Conservation (phyloP, 495 filamentous ascomycete genomes). For the Coniosporium apollinis region DNA sequence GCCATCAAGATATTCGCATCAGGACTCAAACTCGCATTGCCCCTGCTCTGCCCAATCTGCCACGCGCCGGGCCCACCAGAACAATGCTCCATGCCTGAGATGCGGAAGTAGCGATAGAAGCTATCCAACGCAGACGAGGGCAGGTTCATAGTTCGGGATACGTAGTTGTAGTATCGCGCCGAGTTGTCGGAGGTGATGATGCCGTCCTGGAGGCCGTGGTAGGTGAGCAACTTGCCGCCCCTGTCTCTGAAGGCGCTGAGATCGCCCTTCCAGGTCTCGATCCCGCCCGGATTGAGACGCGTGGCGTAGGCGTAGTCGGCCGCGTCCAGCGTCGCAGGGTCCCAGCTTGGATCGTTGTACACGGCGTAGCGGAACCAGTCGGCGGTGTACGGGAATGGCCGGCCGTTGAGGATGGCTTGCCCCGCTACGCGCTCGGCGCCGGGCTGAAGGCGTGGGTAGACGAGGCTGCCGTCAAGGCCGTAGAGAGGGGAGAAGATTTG, state of each 20-base stretch:
- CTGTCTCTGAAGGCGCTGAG: slow-evolving; percentile 10
- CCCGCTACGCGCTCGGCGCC: slow-evolving; percentile 14
- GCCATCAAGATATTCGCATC: slow-evolving; percentile 23
- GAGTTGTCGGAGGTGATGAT: slow-evolving; percentile 14
- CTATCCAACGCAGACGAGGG: slow-evolving; percentile 29
- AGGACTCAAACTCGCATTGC: slow-evolving; percentile 6
- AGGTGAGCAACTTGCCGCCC: slow-evolving; percentile 19
- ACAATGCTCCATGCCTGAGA: slow-evolving; percentile 40
- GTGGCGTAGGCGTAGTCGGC: slow-evolving; percentile 24
- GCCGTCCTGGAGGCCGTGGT: slow-evolving; percentile 16
- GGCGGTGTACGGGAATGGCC: slow-evolving; percentile 5
- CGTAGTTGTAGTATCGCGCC: slow-evolving; percentile 20
- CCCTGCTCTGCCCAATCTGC: slow-evolving; percentile 32
- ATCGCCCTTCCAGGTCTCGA: slow-evolving; percentile 31
- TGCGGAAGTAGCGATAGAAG: slow-evolving; percentile 44
- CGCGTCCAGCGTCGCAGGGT: slow-evolving; percentile 24
- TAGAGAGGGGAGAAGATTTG: slow-evolving; percentile 8
- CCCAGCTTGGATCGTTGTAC: slow-evolving; percentile 33
- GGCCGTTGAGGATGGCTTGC: slow-evolving; percentile 7
- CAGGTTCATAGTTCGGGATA: slow-evolving; percentile 28
- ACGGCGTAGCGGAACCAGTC: slow-evolving; percentile 36
- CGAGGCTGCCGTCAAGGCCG: slow-evolving; percentile 12
- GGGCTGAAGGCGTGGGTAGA: slow-evolving; percentile 20
- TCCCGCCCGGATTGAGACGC: slow-evolving; percentile 30
- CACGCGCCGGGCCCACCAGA: slow-evolving; percentile 34